Base-by-base conservation (phyloP, 768 basidiomycete species). In the Cyclocybe cylindracea region DNA sequence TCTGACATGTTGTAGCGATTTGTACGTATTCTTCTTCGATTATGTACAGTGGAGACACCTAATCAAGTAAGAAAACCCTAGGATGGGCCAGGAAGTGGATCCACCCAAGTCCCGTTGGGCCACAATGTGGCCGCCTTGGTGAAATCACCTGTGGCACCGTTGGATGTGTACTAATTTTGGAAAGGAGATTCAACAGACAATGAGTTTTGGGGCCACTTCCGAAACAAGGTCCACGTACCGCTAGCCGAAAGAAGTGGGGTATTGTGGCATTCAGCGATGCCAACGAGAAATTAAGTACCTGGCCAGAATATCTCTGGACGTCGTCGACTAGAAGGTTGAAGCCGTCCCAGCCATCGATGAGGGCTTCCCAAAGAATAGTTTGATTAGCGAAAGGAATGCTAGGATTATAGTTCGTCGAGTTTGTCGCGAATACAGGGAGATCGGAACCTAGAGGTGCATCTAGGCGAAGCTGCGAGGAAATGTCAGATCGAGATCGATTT, bases 311-410 rank as follows among this genome's bases (percentile, higher is more conserved):
- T 57, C 86, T 76, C 65, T 91, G 83, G 0, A 95, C 91, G 58
- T 94, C 93, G 62, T 94, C 90, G n/a, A 92, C 80, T 10, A 94
- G 74, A 19, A 94, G 77, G 0, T 82, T 72, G 61, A 91, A 92
- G 5, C 89, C 89, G 60, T 86, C 83, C 88, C 88, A 93, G 2
- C 73, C 77, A 32, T 64, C 60, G 7, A 81, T 75, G 6, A 84
- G 67, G 1, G 64, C 64, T 31, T 68, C 71, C 89, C 89, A 91
- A 0, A 62, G 65, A 4, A 91, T 74, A 0, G 71, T 74, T 58
- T 87, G 85, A 55, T 81, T 77, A 6, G 60, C 54, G 4, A 87
- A 64, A 8, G 84, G 73, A 31, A 86, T 74, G 5, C 78, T 76
- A 0, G 77, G 48, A 51, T 86, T 80, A 62, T 78, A 90, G 19